These are phyloP conservation scores for Podospora comata DNA, from an alignment of 495 filamentous ascomycete genomes.

Conservation along the genomic window DNA sequence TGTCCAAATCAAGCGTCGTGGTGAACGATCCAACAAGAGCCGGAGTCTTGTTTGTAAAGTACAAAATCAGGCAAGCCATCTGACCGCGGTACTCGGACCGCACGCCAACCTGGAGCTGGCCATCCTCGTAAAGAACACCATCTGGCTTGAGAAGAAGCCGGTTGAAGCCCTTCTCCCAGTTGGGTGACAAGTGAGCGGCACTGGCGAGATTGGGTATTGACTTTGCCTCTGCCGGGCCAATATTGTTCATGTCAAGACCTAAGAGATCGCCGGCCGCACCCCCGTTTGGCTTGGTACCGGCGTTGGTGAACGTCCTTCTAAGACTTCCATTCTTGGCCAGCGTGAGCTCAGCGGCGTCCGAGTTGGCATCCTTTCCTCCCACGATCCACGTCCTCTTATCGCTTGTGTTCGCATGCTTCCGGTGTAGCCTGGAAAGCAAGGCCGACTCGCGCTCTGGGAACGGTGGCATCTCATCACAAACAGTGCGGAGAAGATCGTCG, in stretches of 20 bases:
- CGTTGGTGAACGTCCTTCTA: slow-evolving; percentile 72
- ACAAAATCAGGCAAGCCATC: slow-evolving; percentile 91
- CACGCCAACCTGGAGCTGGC: slow-evolving; percentile 87
- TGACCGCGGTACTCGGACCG: slow-evolving; percentile 91
- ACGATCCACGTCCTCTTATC: slow-evolving; percentile 97
- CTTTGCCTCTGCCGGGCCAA: slow-evolving; percentile 53
- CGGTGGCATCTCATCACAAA: slow-evolving; percentile 98
- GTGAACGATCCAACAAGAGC: slow-evolving; percentile 83
- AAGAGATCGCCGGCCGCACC: slow-evolving; percentile 65
- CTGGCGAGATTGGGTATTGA: slow-evolving; percentile 80
- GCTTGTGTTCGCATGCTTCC: slow-evolving; percentile 84
- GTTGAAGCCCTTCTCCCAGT: slow-evolving; percentile 92
- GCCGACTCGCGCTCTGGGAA: slow-evolving; percentile 95
- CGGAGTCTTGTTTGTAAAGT: slow-evolving; percentile 90
- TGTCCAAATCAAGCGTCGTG: slow-evolving; percentile 82
- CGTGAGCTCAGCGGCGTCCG: slow-evolving; percentile 72
- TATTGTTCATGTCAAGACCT: slow-evolving; percentile 71
- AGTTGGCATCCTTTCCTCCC: slow-evolving; percentile 88
- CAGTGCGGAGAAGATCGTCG: slow-evolving; percentile 89
- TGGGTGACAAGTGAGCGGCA: slow-evolving; percentile 85
- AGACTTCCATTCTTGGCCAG: slow-evolving; percentile 79
- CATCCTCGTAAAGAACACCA: slow-evolving; percentile 91
- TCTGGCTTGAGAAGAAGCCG: slow-evolving; percentile 73
- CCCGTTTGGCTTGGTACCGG: slow-evolving; percentile 42
- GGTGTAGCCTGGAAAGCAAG: slow-evolving; percentile 84